A percentile compares a stretch with the other conserved stretches of the same genome.
These are phyloP conservation scores for Mucor racemosus DNA, from an alignment of 371 early-diverging fungal genomes.

Conservation along the genomic window DNA sequence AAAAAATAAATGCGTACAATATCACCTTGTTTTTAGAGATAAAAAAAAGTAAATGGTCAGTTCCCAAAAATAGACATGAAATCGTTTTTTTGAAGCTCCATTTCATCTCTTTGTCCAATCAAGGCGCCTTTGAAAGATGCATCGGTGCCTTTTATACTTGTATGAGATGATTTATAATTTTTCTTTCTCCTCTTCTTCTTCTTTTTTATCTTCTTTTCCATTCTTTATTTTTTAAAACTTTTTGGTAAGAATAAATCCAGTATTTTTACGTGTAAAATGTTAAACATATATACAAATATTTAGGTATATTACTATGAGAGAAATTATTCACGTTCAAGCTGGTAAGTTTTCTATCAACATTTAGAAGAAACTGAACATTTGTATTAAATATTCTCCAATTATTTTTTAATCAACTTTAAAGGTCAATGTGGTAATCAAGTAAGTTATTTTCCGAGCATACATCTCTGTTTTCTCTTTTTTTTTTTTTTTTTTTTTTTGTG, in stretches of 20 bases:
- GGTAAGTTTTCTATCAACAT: conserved; percentile 54
- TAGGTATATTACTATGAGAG: conserved; percentile 80
- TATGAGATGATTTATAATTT: conserved; percentile 6
- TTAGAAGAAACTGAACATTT: too few species aligned
- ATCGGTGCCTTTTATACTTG: conserved; percentile 7
- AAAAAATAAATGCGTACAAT: too few species aligned
- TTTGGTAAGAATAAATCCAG: not conserved
- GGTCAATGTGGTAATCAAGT: conserved; percentile 91
- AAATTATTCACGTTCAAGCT: conserved; percentile 99
- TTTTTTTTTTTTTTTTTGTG: not conserved
- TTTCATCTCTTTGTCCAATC: conserved; percentile 4
- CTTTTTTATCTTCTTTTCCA: conserved; percentile 10
- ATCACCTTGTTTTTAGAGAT: not conserved
- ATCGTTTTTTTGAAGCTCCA: conserved; percentile 8
- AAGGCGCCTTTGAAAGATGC: not conserved
- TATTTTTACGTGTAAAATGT: not conserved
- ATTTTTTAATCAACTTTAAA: conserved; percentile 14
- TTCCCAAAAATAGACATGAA: conserved; percentile 10
- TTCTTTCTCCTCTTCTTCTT: conserved; percentile 1
- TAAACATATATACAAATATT: not conserved
- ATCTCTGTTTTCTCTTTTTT: not conserved
- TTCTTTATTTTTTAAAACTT: conserved; percentile 7
- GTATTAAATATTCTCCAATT: not conserved
- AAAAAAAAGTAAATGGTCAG: conserved; percentile 1
- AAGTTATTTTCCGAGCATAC: conserved; percentile 25